phyloP scores from a whole-genome alignment of 495 filamentous ascomycete genomes.

The Glonium stellatum region DNA sequence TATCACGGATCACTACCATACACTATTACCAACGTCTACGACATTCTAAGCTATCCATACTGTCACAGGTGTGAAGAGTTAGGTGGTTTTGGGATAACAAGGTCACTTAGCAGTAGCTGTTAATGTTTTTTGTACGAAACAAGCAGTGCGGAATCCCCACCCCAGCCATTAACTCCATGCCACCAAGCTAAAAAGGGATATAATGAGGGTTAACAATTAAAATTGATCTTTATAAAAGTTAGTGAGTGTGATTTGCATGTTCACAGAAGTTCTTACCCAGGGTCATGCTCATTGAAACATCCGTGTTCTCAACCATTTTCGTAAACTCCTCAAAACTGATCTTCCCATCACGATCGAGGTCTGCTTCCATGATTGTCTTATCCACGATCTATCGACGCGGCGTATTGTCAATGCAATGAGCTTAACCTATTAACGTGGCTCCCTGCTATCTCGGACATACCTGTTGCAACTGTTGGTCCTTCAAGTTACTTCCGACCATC shows the following conservation, averaged over 20 bases:
- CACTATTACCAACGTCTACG: no score
- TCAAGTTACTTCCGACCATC: slow-evolving; percentile 99
- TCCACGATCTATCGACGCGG: slow-evolving; percentile 60
- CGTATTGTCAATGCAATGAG: background rate
- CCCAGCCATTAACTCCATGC: background rate
- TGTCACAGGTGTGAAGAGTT: no score
- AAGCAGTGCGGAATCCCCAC: background rate
- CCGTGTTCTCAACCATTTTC: slow-evolving; percentile 97
- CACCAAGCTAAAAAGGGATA: background rate
- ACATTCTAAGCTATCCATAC: no score
- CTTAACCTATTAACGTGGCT: background rate
- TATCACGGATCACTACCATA: no score
- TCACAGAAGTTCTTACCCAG: slow-evolving; percentile 51
- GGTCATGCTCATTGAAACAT: slow-evolving; percentile 97
- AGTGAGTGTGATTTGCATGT: background rate
- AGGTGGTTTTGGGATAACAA: no score
- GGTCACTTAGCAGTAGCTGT: no score
- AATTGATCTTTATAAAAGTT: background rate
- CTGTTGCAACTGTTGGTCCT: slow-evolving; percentile 97
- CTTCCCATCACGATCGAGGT: slow-evolving; percentile 91
- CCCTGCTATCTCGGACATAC: slow-evolving; percentile 31
- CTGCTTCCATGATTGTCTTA: slow-evolving; percentile 99
- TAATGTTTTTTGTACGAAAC: no score
- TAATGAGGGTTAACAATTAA: background rate
- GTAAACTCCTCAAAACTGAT: slow-evolving; percentile 99